These are phyloP conservation scores for Pulveroboletus frians DNA, from an alignment of 768 basidiomycete species.

Conservation along the genomic window DNA sequence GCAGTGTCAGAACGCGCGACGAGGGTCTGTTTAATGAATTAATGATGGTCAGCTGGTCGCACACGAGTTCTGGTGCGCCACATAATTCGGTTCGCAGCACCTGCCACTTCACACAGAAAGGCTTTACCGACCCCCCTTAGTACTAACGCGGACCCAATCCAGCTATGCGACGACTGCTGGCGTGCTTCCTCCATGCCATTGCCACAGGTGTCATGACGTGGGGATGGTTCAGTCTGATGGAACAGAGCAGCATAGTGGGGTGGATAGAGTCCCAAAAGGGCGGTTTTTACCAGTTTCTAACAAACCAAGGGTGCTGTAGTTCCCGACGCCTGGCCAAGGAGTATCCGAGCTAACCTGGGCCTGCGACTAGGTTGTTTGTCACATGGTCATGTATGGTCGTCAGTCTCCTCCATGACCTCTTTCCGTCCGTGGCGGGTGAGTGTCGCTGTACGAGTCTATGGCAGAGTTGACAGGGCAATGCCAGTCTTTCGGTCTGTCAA, in stretches of 20 bases:
- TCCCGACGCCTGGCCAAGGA: too few relatives aligned
- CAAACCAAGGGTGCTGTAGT: constrained; percentile 57
- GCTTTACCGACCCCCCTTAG: too few relatives aligned
- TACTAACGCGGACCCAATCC: too few relatives aligned
- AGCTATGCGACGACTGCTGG: constrained; percentile 11
- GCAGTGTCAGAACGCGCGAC: too few relatives aligned
- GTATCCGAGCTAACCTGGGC: not conserved
- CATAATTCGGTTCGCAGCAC: too few relatives aligned
- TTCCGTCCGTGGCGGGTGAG: constrained; percentile 35
- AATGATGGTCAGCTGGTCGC: not conserved
- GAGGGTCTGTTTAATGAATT: not conserved
- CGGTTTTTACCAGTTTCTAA: constrained; percentile 68
- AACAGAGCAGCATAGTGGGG: constrained; percentile 11
- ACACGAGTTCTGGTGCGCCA: too few relatives aligned
- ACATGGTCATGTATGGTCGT: constrained; percentile 40
- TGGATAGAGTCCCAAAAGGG: constrained; percentile 48
- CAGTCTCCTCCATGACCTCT: constrained; percentile 37
- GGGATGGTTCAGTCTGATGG: constrained; percentile 26
- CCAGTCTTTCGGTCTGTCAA: constrained; percentile 39
- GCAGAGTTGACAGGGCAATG: not conserved
- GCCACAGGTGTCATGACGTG: constrained; percentile 34
- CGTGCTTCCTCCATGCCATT: constrained; percentile 29
- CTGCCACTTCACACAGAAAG: too few relatives aligned
- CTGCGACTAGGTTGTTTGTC: constrained; percentile 21
- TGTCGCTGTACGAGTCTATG: not conserved